Evolutionary conservation across 805 yeast genomes (phyloP).

Genomic region (Wickerhamiella sorbophila): DNA sequence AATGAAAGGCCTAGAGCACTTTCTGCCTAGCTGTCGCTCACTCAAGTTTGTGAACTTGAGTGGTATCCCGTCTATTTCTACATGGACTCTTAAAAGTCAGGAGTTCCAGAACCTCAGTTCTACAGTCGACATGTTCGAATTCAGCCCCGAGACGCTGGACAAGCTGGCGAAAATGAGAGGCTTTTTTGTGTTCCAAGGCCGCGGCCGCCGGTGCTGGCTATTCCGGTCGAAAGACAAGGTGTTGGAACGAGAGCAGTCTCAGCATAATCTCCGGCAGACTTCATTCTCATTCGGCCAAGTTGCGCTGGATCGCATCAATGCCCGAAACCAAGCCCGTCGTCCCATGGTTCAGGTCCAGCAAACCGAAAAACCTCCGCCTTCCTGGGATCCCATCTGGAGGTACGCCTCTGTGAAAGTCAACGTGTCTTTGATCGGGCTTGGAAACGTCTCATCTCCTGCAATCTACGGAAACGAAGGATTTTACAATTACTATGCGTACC

Average conservation of each 20-base stretch:
- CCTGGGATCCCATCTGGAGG: constrained; percentile 20
- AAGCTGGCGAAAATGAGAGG: constrained; percentile 24
- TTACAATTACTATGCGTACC: constrained; percentile 11
- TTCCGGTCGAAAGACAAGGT: constrained; percentile 24
- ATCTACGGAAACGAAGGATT: constrained; percentile 11
- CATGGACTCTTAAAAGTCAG: constrained; percentile 44
- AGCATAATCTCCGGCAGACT: constrained; percentile 4
- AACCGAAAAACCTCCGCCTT: constrained; percentile 9
- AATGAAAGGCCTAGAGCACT: constrained; percentile 16
- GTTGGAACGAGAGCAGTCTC: constrained; percentile 6
- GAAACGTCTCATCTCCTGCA: constrained; percentile 17
- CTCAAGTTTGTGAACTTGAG: constrained; percentile 52
- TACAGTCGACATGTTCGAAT: constrained; percentile 50
- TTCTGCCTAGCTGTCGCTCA: constrained; percentile 17
- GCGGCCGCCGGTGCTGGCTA: constrained; percentile 75
- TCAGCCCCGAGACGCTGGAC: constrained; percentile 23
- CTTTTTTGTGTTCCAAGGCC: constrained; percentile 28
- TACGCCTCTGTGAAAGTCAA: constrained; percentile 25
- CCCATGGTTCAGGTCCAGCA: neutral
- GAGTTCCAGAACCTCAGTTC: constrained; percentile 34
- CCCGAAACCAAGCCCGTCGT: neutral
- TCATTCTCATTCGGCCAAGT: constrained; percentile 19
- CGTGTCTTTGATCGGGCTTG: constrained; percentile 23
- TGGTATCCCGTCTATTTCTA: constrained; percentile 42
- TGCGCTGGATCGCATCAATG: constrained; percentile 16